A percentile compares a stretch with the other conserved stretches of the same genome.
Conservation (phyloP, 306 rosid genomes). For the Rosa lucieae region DNA sequence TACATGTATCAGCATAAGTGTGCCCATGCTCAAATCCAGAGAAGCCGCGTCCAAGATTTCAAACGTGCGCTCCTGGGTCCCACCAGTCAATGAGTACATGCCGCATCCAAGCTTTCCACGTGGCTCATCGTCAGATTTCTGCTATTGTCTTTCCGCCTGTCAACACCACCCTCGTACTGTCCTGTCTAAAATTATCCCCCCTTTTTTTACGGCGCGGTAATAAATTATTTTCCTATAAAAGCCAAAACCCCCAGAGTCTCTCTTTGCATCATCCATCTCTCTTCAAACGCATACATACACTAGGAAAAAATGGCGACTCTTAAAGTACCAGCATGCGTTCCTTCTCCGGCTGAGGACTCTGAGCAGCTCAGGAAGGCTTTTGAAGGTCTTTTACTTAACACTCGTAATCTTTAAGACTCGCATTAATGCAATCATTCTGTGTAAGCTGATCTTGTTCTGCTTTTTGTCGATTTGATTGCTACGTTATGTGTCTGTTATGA, state of each 20-base stretch:
- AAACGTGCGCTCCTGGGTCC: not conserved
- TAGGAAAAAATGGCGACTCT: not conserved
- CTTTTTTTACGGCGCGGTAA: not conserved
- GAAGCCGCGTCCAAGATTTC: not conserved
- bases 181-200: not conserved
- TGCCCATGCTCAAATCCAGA: not conserved
- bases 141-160: not conserved
- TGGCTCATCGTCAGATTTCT: not conserved
- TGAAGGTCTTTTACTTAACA: not conserved
- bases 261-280: not conserved
- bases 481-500: not conserved
- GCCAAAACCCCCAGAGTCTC: not conserved
- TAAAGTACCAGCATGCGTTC: conserved; percentile 13
- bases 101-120: not conserved
- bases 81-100: not conserved
- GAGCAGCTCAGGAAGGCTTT: conserved; percentile 22
- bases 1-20: not conserved
- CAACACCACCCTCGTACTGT: not conserved
- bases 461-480: not conserved
- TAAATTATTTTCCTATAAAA: not conserved
- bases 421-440: too few species aligned
- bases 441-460: not conserved
- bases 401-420: not conserved
- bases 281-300: not conserved
- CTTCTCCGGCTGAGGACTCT: conserved; percentile 13